Percentiles rank a stretch among this genome's conserved stretches.
These are phyloP conservation scores for Emmonsiellopsis sp. DNA, from an alignment of 2,329 filamentous ascomycete genomes.

Conservation along the genomic window DNA sequence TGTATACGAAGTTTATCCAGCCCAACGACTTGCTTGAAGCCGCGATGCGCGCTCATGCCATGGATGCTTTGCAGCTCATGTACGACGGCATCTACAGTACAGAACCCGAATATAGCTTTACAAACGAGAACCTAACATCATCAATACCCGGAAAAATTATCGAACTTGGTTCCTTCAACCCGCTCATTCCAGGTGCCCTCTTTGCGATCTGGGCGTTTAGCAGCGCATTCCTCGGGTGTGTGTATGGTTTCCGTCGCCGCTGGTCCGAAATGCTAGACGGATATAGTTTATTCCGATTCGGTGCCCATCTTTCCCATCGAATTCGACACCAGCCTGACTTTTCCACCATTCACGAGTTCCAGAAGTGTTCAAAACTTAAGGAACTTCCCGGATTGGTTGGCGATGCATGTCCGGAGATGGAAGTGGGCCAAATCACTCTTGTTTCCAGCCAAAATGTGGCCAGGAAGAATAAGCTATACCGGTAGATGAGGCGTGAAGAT, in stretches of 20 bases:
- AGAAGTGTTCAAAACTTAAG: neutral
- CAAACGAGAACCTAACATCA: slow-evolving; percentile 1
- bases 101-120: neutral
- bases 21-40: neutral
- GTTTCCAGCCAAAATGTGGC: neutral
- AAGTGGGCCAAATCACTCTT: neutral
- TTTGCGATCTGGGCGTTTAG: slow-evolving; percentile 6
- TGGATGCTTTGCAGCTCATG: slow-evolving; percentile 5
- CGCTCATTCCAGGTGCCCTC: neutral
- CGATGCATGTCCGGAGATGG: neutral
- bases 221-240: slow-evolving; percentile 3
- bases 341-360: neutral
- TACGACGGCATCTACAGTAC: slow-evolving; percentile 2
- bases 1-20: neutral
- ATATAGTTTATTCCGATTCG: slow-evolving; percentile 8
- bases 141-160: slow-evolving; percentile 2
- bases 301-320: slow-evolving; percentile 3
- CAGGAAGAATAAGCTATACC: neutral
- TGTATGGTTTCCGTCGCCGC: slow-evolving; percentile 6
- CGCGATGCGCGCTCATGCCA: slow-evolving; percentile 6
- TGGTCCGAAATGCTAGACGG: slow-evolving; percentile 10
- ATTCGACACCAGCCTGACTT: neutral
- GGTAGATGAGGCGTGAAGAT: neutral
- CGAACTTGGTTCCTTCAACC: neutral
- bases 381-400: neutral